Conservation (phyloP, 805 yeast species). For the Jamesozyma rosinii region DNA sequence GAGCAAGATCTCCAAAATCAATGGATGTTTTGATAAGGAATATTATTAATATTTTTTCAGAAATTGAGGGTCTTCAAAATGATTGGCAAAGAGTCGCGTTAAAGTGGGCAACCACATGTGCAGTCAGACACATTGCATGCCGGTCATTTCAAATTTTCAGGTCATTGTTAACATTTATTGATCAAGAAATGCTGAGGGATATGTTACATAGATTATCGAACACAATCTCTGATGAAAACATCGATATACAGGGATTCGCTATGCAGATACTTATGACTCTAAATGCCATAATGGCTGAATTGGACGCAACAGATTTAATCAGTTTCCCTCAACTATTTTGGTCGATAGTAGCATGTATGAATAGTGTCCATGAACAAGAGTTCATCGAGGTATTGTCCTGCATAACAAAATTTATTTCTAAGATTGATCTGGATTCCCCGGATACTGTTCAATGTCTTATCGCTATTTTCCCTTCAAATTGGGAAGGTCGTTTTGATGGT, state of each 20-base stretch:
- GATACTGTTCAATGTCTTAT: slow-evolving; percentile 77
- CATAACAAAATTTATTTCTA: slow-evolving; percentile 70
- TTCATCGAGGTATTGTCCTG: slow-evolving; percentile 81
- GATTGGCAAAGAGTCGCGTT: slow-evolving; percentile 82
- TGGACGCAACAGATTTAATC: slow-evolving; percentile 66
- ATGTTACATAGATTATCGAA: slow-evolving; percentile 89
- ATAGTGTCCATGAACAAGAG: slow-evolving; percentile 86
- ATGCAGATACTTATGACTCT: slow-evolving; percentile 95
- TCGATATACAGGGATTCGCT: slow-evolving; percentile 91
- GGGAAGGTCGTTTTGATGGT: slow-evolving; percentile 94
- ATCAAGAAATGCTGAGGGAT: slow-evolving; percentile 81
- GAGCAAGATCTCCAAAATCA: slow-evolving; percentile 74
- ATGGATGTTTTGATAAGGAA: slow-evolving; percentile 71
- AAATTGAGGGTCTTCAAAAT: slow-evolving; percentile 47
- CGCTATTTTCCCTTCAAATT: slow-evolving; percentile 82
- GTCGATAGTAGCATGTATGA: slow-evolving; percentile 87
- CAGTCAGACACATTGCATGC: slow-evolving; percentile 94
- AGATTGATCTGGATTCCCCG: slow-evolving; percentile 75
- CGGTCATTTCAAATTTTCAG: slow-evolving; percentile 91
- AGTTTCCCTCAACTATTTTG: slow-evolving; percentile 91
- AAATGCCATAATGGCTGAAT: slow-evolving; percentile 82
- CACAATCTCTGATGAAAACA: slow-evolving; percentile 80
- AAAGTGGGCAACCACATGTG: slow-evolving; percentile 94
- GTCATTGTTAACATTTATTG: slow-evolving; percentile 69
- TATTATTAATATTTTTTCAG: slow-evolving; percentile 48